Evolutionary conservation across 2,329 filamentous ascomycete genomes (phyloP), one percentile per base, ranked within the genome.

Genomic region (Ustulina deusta): DNA sequence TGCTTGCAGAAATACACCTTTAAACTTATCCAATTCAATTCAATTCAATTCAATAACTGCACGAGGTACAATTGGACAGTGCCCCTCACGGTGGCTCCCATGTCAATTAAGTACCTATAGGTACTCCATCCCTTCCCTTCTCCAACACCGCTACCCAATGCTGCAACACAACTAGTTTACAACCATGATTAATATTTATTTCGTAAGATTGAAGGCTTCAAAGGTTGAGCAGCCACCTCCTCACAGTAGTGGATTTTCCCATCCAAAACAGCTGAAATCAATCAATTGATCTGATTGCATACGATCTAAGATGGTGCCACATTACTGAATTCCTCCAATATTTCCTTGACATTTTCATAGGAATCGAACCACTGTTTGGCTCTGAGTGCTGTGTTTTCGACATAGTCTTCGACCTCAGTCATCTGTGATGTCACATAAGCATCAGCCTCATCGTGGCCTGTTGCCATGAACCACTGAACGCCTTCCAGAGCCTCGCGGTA

Each of bases 401-500:
- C 5, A 13, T 49, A 57, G 42, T 70, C 68, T 42, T 71, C 68
- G 25, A 5, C 17, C 20, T 61, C 68, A 11, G 68, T 65, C 65
- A 64, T 68, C 13, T 44, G 9, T 2, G 61, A 13, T 46, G 65
- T 63, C 44, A 63, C 61, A 44, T 40, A 65, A 20, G 44, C 51
- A 42, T 60, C 32, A 2, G 55, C 65, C 36, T 66, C 60, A n/a
- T 58, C 52, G 22, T 17, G 57, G 11, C 61, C 63, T 20, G 32
- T 60, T 25, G 10, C 10, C 42, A 55, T 38, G 51, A 70, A 71
- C 57, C 54, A 55, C 36, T 59, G 6, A 34, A 65, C 36, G 2
- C 56, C 65, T 32, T 66, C 25, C 27, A 36, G 34, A 27, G 69
- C 71, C 17, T 69, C 34, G 9, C 52, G 6, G 51, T 69, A 74